Base-by-base conservation (phyloP, 176 grass and related monocot genomes). In the Phragmites australis region DNA sequence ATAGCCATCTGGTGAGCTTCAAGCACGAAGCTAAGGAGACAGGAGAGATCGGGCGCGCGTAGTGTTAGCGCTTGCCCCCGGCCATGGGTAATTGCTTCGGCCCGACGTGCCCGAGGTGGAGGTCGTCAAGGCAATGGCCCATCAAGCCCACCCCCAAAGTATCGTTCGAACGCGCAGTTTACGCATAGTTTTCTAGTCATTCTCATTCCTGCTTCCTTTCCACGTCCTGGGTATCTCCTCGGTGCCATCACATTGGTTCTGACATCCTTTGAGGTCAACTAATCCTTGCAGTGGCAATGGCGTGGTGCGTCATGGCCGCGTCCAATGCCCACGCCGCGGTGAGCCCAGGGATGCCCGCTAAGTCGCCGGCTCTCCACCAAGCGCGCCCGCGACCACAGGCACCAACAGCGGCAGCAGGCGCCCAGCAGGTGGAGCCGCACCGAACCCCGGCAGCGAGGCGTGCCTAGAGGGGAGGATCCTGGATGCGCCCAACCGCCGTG, bases 401-500 rank as follows among this genome's bases (percentile, higher is more conserved):
- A 22, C 47, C 61, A 44, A 16, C 68, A n/a, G 27, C 39, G 52
- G 44, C 19, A 44, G 39, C 58, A 52, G 10, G 73, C 65, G 68
- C 12, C 49, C 90, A 37, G 75, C 45, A 18, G 18, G 26, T 14
- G 67, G 49, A 55, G 75, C 62, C 23, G 30, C 63, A 43, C 32
- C 26, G 72, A 60, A 2, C 42, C 45, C 29, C 22, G 29, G 60
- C 25, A 34, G 70, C 48, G 82, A 41, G 19, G 29, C 42, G 11
- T 12, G 14, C n/a, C 1, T 13, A 25, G 88, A 91, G 46, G 91
- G 88, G 62, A 75, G 79, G 82, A 94, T 94, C 52, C 84, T 94
- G 62, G 86, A 94, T 69, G 83, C 43, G 39, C 79, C 92, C n/a
- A 94, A 94, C 81, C 70, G 91, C n/a, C 86, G 88, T 40, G 81